These are phyloP conservation scores for Cryptococcus wingfieldii DNA, from an alignment of 1,284 basidiomycete genomes.

Conservation along the genomic window DNA sequence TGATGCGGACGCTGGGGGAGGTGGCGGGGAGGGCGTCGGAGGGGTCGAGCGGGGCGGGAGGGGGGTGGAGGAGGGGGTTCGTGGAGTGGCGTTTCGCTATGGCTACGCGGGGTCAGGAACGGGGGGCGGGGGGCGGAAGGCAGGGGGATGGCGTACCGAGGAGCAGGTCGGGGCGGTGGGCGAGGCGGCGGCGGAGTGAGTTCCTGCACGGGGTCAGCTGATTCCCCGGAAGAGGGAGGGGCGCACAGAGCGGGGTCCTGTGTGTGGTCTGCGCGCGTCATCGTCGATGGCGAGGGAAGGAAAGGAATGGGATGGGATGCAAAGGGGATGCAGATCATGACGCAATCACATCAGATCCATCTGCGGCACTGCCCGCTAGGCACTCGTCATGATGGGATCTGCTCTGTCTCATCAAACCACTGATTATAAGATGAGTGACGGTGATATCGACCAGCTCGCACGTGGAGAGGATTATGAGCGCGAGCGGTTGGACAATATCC, in stretches of 20 bases:
- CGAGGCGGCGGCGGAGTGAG: constrained; percentile 3
- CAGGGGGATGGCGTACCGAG: constrained; percentile 8
- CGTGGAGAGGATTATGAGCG: constrained; percentile 31
- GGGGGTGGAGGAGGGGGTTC: constrained; percentile 10
- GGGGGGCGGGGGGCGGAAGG: too few species aligned
- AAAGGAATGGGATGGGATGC: too few species aligned
- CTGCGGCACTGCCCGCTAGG: too few species aligned
- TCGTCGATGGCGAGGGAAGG: not conserved
- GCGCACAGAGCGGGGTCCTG: not conserved
- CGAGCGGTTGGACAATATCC: constrained; percentile 45
- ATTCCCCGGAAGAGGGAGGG: not conserved
- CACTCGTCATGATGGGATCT: too few species aligned
- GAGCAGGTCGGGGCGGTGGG: constrained; percentile 7
- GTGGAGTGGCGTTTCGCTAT: constrained; percentile 15
- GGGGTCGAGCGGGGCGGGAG: not conserved
- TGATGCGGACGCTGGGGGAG: constrained; percentile 1
- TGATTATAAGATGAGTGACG: not conserved
- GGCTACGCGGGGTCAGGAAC: not conserved
- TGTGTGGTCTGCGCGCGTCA: not conserved
- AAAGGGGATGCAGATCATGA: too few species aligned
- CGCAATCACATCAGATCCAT: too few species aligned
- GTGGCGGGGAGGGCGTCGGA: not conserved
- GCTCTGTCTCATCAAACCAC: too few species aligned
- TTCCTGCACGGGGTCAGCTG: not conserved
- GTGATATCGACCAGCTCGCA: constrained; percentile 8